A percentile compares a stretch with the other conserved stretches of the same genome.
These are phyloP conservation scores for Dactylellina cionopaga DNA, from an alignment of 2,329 filamentous ascomycete genomes.

Conservation along the genomic window DNA sequence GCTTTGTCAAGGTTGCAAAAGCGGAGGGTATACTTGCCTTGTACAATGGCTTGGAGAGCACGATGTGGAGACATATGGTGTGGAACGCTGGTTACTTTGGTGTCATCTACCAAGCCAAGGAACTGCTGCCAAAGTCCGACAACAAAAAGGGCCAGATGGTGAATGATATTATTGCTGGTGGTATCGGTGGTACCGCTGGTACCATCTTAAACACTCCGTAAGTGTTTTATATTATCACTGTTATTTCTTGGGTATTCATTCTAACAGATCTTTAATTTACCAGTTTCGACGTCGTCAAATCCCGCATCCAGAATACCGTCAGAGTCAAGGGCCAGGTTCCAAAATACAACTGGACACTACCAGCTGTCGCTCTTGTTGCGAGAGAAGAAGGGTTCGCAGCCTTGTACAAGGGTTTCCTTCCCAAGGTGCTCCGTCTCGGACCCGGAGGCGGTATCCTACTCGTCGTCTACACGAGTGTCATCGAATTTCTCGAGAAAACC, in stretches of 20 bases:
- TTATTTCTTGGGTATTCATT: neutral
- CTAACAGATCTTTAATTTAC: neutral
- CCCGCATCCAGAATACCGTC: slow-evolving; percentile 91
- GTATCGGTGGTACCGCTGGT: slow-evolving; percentile 86
- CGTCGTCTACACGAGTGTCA: slow-evolving; percentile 85
- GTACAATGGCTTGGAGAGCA: slow-evolving; percentile 97
- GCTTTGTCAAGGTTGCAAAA: slow-evolving; percentile 81
- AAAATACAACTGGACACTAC: slow-evolving; percentile 99
- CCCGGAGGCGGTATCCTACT: slow-evolving; percentile 74
- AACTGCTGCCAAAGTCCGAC: slow-evolving; percentile 80
- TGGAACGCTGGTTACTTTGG: slow-evolving; percentile 99
- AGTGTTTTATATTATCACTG: neutral
- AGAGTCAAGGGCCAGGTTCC: slow-evolving; percentile 81
- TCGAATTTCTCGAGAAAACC: slow-evolving; percentile 89
- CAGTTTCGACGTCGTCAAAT: slow-evolving; percentile 92
- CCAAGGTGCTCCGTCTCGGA: slow-evolving; percentile 80
- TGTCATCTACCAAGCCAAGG: slow-evolving; percentile 95
- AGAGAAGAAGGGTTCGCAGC: slow-evolving; percentile 92
- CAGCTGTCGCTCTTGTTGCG: slow-evolving; percentile 83
- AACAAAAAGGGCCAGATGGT: slow-evolving; percentile 82
- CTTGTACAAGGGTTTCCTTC: slow-evolving; percentile 96
- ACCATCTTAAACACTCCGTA: slow-evolving; percentile 89
- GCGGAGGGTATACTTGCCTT: slow-evolving; percentile 85
- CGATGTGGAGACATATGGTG: slow-evolving; percentile 91
- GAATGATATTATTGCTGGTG: slow-evolving; percentile 88